These are phyloP conservation scores for Spinellus fusiger DNA, from an alignment of 192 early-diverging fungal species.

Conservation along the genomic window DNA sequence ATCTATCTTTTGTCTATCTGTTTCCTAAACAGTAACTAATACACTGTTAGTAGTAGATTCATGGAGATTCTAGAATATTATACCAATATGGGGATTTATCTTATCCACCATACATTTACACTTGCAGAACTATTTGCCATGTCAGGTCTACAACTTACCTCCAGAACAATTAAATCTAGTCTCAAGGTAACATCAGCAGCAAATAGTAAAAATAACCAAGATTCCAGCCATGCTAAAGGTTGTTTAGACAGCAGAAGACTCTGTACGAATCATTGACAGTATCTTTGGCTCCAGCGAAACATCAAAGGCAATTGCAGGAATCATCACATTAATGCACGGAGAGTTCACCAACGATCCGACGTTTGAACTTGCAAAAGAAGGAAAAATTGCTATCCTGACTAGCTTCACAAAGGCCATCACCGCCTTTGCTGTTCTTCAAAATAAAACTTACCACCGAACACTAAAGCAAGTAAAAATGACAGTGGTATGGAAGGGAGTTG, in stretches of 20 bases:
- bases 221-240: not conserved
- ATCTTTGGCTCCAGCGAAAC: conserved; percentile 96
- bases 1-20: not conserved
- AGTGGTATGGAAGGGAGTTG: conserved; percentile 55
- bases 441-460: conserved; percentile 60
- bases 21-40: conserved; percentile 1
- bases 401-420: conserved; percentile 76
- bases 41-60: conserved; percentile 46
- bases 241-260: conserved; percentile 74
- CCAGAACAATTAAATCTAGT: conserved; percentile 65
- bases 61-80: conserved; percentile 55
- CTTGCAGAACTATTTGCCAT: conserved; percentile 70
- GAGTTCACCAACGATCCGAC: conserved; percentile 67
- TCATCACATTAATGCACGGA: conserved; percentile 70
- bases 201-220: not conserved
- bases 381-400: conserved; percentile 61
- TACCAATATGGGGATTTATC: conserved; percentile 53
- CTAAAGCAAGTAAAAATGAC: conserved; percentile 39
- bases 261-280: conserved; percentile 83
- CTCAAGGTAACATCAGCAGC: conserved; percentile 11
- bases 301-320: conserved; percentile 73
- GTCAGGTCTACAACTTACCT: conserved; percentile 74
- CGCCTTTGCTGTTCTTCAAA: conserved; percentile 78
- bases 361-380: conserved; percentile 53
- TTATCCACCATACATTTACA: conserved; percentile 65